Base-by-base conservation (phyloP, 1,284 basidiomycete species). In the Boletus semigastroideus region DNA sequence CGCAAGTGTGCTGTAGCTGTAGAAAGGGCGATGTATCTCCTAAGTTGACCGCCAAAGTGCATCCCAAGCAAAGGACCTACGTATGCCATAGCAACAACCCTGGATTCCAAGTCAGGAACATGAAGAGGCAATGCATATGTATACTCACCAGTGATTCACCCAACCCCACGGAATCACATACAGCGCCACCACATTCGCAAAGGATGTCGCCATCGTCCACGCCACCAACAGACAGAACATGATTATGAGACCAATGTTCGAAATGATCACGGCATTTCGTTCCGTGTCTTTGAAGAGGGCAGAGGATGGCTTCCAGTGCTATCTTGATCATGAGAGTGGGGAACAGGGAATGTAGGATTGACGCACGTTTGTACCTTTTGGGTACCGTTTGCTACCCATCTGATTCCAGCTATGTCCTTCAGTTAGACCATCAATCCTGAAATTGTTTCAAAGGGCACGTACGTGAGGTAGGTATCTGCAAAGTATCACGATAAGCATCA, bases 301-400 rank as follows among this genome's bases (percentile, higher is more conserved):
- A 22, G 46, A 47, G 16, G 46, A 31, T 10, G 46, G 46, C 13
- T 47, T 40, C 46, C 46, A 47, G n/a, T 47, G 46, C 46, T 47
- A 40, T 40, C 13, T 31, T 13, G 28, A 28, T 30, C 17, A 10
- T 47, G 46, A 47, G 46, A 40, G 1, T 22, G 14, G 46, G 16
- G 14, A 40, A 31, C 16, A 5, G 28, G 38, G 14, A 7, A 40
- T 13, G 7, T 13, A 0, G 4, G 20, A 30, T n/a, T 20, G 14
- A 47, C 46, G 3, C 20, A 47, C 46, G 12, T 33, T 40, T 22
- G 46, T 47, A 16, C 46, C 46, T 25, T 47, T 40, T 5, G 46
- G 46, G 30, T 40, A 47, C 5, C n/a, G 37, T 14, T 25, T 47
- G 28, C 46, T 47, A 17, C 46, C 38, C 46, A 47, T 47, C 38